Base-by-base conservation (phyloP, 257 asterid genomes). In the Buddleja alternifolia region DNA sequence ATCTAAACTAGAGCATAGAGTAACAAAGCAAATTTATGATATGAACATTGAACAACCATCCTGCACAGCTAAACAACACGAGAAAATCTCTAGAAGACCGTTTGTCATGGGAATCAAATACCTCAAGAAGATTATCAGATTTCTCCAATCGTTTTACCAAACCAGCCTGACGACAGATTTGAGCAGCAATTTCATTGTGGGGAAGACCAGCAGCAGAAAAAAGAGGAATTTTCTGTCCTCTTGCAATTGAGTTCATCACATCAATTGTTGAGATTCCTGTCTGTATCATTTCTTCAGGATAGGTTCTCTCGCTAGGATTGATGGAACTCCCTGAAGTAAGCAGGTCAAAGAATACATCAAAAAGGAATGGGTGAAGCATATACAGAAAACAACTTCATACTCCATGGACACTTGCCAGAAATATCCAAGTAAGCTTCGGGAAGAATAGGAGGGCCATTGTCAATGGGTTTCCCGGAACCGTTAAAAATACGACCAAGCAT, bases 161-260 rank as follows among this genome's bases (percentile, higher is more conserved):
- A 83, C 98, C 98, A 86, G 98, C 98, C 81, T 93, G 98, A 67
- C 98, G 96, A 81, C 98, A 93, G 67, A 93, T 93, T 83, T 93
- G 98, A 70, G 98, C 98, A 64, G 98, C 98, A 10, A 93, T 93
- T 85, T 93, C 98, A 82, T 93, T 93, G 84, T 93, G 98, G 59
- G 97, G 98, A 78, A 93, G 97, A 83, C 98, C 98, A 60, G 98
- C 98, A 70, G 98, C 98, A 39, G 98, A 93, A 60, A 93, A 93
- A 60, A 93, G 98, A 58, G 97, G 98, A 66, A 93, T 93, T 75
- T 93, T 93, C 83, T 93, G 98, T 71, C 98, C 98, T 62, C 98
- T 89, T 60, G 98, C 97, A 77, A 93, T 90, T 68, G 98, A 93
- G 79, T 93, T 93, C 98, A 93, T 93, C 81, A 93, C 98, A 77